phyloP scores from a whole-genome alignment of 768 basidiomycete species.

The Crepidotus variabilis region DNA sequence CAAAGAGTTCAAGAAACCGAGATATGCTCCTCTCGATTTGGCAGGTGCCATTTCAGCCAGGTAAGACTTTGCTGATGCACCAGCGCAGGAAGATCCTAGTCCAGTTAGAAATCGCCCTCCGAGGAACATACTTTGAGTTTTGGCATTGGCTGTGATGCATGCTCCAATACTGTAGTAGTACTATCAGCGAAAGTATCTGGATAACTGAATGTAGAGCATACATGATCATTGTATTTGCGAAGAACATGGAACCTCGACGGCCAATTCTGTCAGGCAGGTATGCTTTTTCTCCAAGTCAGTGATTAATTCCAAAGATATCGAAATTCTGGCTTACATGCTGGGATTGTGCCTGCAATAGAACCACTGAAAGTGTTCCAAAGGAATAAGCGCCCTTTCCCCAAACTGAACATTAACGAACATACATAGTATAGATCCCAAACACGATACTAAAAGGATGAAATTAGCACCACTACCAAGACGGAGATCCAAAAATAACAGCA shows the following conservation, averaged over 20 bases:
- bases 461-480: background rate
- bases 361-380: conserved; percentile 21
- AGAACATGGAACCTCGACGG: conserved; percentile 46
- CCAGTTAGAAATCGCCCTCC: conserved; percentile 50
- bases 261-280: conserved; percentile 47
- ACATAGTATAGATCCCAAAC: conserved; percentile 53
- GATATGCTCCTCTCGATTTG: conserved; percentile 42
- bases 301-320: conserved; percentile 1
- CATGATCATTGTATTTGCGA: conserved; percentile 43
- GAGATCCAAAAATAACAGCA: background rate
- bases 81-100: conserved; percentile 39
- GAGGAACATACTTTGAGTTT: conserved; percentile 37
- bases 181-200: background rate
- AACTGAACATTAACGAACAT: conserved; percentile 1
- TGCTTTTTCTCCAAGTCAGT: conserved; percentile 20
- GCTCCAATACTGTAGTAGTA: conserved; percentile 36
- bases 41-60: conserved; percentile 49
- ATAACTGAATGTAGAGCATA: conserved; percentile 18
- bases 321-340: conserved; percentile 30
- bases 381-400: background rate
- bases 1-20: conserved; percentile 53
- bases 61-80: conserved; percentile 47
- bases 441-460: conserved; percentile 32
- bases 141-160: conserved; percentile 45
- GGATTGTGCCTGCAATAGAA: conserved; percentile 40